Evolutionary conservation across 129 eudicot genomes (phyloP).

Genomic region (Heracleum sosnowskyi): DNA sequence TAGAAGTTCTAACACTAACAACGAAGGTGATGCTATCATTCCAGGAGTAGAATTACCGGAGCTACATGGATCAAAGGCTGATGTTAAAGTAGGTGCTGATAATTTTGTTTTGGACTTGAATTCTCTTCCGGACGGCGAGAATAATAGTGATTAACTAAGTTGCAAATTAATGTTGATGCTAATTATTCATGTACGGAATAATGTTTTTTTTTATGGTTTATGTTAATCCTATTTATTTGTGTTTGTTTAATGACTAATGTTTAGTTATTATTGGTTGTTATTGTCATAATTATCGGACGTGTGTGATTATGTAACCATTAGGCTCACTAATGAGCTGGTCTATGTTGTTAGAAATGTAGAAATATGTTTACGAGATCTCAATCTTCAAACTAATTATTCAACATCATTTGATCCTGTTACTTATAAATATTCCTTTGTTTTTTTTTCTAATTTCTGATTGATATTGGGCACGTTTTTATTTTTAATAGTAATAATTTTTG

Average conservation of each 20-base stretch:
- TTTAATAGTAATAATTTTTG: too few species aligned
- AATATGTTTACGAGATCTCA: too few species aligned
- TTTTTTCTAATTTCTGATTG: too few species aligned
- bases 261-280: too few species aligned
- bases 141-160: neutral
- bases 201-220: neutral
- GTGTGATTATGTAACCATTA: neutral
- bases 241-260: neutral
- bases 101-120: neutral
- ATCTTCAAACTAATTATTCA: too few species aligned
- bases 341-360: too few species aligned
- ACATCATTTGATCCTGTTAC: too few species aligned
- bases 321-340: neutral
- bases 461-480: too few species aligned
- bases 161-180: neutral
- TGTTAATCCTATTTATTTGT: neutral
- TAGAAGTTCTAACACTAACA: neutral
- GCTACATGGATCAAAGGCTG: neutral
- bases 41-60: neutral
- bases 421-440: too few species aligned
- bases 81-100: neutral
- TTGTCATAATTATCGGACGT: too few species aligned
- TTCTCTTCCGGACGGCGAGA: neutral
- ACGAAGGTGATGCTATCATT: neutral
- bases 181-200: neutral